Conservation (phyloP, 2,329 filamentous ascomycete species). For the Trichoderma semiorbis region DNA sequence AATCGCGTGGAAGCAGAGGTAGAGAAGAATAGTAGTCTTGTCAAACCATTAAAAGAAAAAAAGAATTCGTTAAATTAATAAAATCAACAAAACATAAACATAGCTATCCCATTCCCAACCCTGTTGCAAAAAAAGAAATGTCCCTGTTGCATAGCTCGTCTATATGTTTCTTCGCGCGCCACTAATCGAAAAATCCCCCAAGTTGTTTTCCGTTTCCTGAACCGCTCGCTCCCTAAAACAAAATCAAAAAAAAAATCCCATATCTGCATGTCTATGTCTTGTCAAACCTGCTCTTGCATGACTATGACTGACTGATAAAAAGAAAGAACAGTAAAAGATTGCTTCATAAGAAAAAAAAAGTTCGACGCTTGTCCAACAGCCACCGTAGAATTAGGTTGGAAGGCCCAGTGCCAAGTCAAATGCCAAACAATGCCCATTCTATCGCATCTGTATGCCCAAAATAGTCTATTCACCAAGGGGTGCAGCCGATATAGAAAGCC, state of each 20-base stretch:
- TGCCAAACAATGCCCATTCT: constrained; percentile 1
- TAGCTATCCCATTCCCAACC: neutral
- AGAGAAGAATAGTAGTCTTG: neutral
- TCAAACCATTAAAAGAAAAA: neutral
- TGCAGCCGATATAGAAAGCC: neutral
- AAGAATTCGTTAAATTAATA: neutral
- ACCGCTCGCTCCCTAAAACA: constrained; percentile 5
- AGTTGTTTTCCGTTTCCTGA: constrained; percentile 2
- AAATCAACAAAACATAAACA: neutral
- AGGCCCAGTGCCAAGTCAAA: neutral
- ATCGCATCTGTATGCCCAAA: neutral
- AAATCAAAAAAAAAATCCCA: neutral
- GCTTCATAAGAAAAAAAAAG: neutral
- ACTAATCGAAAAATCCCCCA: neutral
- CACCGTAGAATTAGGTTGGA: neutral
- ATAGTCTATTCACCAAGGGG: constrained; percentile 5
- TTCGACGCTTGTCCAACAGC: neutral
- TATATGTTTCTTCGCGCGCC: constrained; percentile 10
- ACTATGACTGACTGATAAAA: neutral
- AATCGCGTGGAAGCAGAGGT: neutral
- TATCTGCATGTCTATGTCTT: constrained; percentile 8
- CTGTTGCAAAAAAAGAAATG: neutral
- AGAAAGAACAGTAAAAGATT: neutral
- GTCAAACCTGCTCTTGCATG: neutral
- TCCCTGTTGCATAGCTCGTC: constrained; percentile 1